Percentiles rank a stretch among this genome's conserved stretches.
Conservation (phyloP, 2,329 filamentous ascomycete species). For the Eutypa lata region DNA sequence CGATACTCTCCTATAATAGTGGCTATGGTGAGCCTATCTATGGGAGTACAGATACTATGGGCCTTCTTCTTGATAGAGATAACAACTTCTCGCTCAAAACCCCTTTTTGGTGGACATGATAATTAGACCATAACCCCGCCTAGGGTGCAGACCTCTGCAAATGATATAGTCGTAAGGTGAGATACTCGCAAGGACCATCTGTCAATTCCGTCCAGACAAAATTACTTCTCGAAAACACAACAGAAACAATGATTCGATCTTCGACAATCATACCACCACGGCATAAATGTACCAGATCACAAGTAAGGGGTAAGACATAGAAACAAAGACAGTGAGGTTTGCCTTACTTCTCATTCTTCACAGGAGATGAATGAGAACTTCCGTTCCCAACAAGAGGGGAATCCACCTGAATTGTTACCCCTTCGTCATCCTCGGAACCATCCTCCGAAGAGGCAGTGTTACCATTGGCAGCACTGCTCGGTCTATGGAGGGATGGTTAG, state of each 20-base stretch:
- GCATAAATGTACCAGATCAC: not conserved
- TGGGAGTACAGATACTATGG: not conserved
- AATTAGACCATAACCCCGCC: not conserved
- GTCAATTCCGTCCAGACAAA: not conserved
- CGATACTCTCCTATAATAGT: not conserved
- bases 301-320: conserved; percentile 13
- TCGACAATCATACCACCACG: not conserved
- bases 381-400: conserved; percentile 40
- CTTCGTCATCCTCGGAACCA: conserved; percentile 44
- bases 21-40: not conserved
- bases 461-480: conserved; percentile 37
- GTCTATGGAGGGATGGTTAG: conserved; percentile 37
- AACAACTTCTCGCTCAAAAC: not conserved
- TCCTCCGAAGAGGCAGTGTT: conserved; percentile 43
- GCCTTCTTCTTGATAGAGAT: not conserved
- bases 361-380: conserved; percentile 48
- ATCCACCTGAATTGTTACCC: conserved; percentile 52
- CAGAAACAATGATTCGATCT: not conserved
- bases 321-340: conserved; percentile 16
- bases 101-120: not conserved
- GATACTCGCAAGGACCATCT: not conserved
- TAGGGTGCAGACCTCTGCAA: not conserved
- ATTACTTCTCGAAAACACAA: not conserved
- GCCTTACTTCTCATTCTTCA: conserved; percentile 35
- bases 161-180: not conserved